These are phyloP conservation scores for Eimeria sp. DNA, from an alignment of 169 alveolate genomes.

Conservation along the genomic window DNA sequence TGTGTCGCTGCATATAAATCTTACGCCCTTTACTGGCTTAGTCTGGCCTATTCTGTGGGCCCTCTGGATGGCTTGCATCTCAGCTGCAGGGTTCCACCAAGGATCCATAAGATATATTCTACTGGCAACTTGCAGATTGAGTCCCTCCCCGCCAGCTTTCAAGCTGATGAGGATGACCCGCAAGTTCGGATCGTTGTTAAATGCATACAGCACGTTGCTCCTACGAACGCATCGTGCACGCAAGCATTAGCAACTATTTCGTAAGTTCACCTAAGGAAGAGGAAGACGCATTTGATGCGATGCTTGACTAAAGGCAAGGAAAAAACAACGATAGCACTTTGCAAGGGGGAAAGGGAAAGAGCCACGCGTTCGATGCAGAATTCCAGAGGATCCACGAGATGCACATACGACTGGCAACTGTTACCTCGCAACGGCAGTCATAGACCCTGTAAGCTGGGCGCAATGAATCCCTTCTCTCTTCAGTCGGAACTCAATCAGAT, in stretches of 20 bases:
- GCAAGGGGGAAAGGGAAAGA: not conserved
- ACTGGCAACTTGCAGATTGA: constrained; percentile 98
- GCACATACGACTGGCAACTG: not conserved
- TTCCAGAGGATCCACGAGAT: not conserved
- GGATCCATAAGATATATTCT: constrained; percentile 98
- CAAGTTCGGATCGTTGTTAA: constrained; percentile 90
- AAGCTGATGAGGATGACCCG: constrained; percentile 94
- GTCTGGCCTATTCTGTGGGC: constrained; percentile 98
- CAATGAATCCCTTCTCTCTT: constrained; percentile 90
- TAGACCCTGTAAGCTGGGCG: constrained; percentile 91
- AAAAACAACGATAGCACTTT: not conserved
- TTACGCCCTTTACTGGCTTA: constrained; percentile 95
- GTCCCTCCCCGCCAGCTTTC: constrained; percentile 99
- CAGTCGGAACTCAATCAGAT: constrained; percentile 90
- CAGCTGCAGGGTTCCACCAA: constrained; percentile 99
- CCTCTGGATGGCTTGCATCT: constrained; percentile 98
- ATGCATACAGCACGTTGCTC: constrained; percentile 91
- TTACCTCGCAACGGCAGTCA: constrained; percentile 86
- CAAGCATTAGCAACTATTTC: not conserved
- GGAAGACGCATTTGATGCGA: not conserved
- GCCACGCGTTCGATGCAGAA: not conserved
- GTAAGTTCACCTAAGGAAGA: not conserved
- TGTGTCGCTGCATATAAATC: constrained; percentile 97
- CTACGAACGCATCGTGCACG: constrained; percentile 80
- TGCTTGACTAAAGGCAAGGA: not conserved